A percentile compares a stretch with the other conserved stretches of the same genome.
These are phyloP conservation scores for Tolypocladium tundrense DNA, from an alignment of 2,329 filamentous ascomycete species.

Conservation along the genomic window DNA sequence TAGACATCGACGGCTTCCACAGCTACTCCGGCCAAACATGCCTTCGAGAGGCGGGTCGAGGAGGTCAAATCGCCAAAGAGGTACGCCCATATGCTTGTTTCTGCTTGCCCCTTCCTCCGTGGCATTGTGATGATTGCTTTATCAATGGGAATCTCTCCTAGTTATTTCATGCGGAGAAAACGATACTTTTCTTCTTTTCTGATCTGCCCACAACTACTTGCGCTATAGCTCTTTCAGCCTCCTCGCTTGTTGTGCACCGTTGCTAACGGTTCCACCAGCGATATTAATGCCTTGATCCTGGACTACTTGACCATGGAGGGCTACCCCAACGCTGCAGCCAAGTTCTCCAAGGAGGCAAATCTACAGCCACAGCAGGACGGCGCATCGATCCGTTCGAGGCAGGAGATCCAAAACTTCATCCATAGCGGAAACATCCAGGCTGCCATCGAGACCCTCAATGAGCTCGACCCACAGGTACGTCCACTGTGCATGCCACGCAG, in stretches of 20 bases:
- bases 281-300: constrained; percentile 91
- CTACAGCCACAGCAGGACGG: constrained; percentile 63
- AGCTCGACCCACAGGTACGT: constrained; percentile 82
- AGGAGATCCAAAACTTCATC: constrained; percentile 76
- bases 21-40: constrained; percentile 57
- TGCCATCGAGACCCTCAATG: constrained; percentile 81
- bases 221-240: constrained; percentile 2
- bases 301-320: constrained; percentile 96
- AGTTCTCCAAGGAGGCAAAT: constrained; percentile 90
- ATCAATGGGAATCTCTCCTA: constrained; percentile 99
- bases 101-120: not conserved
- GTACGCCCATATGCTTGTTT: constrained; percentile 43
- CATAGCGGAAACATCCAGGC: constrained; percentile 75
- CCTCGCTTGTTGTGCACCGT: not conserved
- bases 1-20: constrained; percentile 66
- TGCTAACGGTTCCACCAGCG: constrained; percentile 44
- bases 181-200: constrained; percentile 58
- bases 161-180: constrained; percentile 77
- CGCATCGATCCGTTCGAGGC: constrained; percentile 64
- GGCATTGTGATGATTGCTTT: constrained; percentile 64
- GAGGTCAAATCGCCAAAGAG: constrained; percentile 81
- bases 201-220: constrained; percentile 17
- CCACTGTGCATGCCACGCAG: not conserved
- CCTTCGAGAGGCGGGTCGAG: constrained; percentile 73
- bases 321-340: constrained; percentile 83